phyloP scores from a whole-genome alignment of 768 basidiomycete genomes.

The Amyloporia xantha region DNA sequence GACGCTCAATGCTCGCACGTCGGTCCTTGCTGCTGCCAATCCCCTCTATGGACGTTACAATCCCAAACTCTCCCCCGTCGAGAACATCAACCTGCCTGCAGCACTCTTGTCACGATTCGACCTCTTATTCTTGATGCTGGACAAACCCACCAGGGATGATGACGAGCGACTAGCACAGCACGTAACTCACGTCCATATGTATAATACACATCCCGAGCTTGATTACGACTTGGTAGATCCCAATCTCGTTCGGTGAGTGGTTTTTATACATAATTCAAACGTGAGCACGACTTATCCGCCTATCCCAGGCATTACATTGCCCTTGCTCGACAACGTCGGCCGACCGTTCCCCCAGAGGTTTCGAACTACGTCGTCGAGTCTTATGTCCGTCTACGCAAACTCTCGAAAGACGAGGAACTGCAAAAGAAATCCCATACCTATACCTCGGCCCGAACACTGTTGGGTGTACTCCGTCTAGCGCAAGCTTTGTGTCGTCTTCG shows the following conservation, averaged over 20 bases:
- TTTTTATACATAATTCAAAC: too few species aligned
- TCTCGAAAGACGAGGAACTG: constrained; percentile 84
- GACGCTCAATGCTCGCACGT: constrained; percentile 94
- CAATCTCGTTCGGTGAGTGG: constrained; percentile 74
- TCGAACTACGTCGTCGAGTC: constrained; percentile 92
- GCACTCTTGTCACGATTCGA: constrained; percentile 96
- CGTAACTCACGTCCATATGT: constrained; percentile 98
- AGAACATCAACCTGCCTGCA: constrained; percentile 98
- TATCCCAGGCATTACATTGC: constrained; percentile 91
- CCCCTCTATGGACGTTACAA: constrained; percentile 98
- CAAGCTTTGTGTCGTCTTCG: constrained; percentile 93
- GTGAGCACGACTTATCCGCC: too few species aligned
- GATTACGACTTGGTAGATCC: constrained; percentile 84
- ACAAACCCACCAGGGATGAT: constrained; percentile 91
- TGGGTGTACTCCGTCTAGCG: constrained; percentile 89
- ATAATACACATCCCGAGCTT: constrained; percentile 81
- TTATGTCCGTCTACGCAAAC: constrained; percentile 91
- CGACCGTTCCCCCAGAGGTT: constrained; percentile 82
- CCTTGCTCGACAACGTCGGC: constrained; percentile 78
- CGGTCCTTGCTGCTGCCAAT: constrained; percentile 96
- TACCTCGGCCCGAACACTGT: constrained; percentile 92
- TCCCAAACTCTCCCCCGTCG: constrained; percentile 93
- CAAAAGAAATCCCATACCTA: constrained; percentile 88
- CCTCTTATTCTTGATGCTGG: constrained; percentile 91
- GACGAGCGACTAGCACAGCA: constrained; percentile 96